These are phyloP conservation scores for Cordyceps cateniannulata DNA, from an alignment of 2,329 filamentous ascomycete species.

Conservation along the genomic window DNA sequence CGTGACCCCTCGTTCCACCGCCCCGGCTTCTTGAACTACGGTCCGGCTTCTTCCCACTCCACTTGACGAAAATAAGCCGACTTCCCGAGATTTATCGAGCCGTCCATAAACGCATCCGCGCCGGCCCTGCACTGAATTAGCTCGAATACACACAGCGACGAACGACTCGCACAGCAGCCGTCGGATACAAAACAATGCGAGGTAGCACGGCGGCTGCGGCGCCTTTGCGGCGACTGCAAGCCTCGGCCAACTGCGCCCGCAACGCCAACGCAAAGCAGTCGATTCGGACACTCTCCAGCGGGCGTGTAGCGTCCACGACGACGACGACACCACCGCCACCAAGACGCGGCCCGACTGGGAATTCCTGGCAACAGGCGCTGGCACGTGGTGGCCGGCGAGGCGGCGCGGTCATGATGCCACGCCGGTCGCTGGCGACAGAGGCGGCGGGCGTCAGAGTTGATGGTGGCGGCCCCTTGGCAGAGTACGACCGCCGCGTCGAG, in stretches of 20 bases:
- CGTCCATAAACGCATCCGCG: background rate
- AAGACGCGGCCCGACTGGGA: conserved; percentile 10
- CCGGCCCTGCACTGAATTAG: background rate
- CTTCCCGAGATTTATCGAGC: background rate
- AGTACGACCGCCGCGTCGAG: conserved; percentile 80
- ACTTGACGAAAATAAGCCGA: conserved; percentile 8
- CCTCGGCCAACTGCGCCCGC: conserved; percentile 10
- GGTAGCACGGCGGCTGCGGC: conserved; percentile 13
- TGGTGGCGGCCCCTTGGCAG: conserved; percentile 58
- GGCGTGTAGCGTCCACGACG: background rate
- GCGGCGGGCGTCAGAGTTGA: conserved; percentile 21
- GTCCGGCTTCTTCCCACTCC: conserved; percentile 9
- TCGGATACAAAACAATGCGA: conserved; percentile 15
- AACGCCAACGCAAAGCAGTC: background rate
- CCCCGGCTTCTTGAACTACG: background rate
- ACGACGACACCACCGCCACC: conserved; percentile 7
- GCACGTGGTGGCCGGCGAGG: conserved; percentile 1
- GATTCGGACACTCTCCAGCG: background rate
- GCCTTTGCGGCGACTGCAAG: conserved; percentile 16
- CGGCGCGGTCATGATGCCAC: conserved; percentile 13
- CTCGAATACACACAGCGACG: background rate
- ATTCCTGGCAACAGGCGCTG: background rate
- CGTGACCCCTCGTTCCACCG: background rate
- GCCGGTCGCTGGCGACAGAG: conserved; percentile 24
- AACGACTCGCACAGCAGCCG: background rate